Conservation (phyloP, 2,329 filamentous ascomycete genomes). For the Penicillium sp. region DNA sequence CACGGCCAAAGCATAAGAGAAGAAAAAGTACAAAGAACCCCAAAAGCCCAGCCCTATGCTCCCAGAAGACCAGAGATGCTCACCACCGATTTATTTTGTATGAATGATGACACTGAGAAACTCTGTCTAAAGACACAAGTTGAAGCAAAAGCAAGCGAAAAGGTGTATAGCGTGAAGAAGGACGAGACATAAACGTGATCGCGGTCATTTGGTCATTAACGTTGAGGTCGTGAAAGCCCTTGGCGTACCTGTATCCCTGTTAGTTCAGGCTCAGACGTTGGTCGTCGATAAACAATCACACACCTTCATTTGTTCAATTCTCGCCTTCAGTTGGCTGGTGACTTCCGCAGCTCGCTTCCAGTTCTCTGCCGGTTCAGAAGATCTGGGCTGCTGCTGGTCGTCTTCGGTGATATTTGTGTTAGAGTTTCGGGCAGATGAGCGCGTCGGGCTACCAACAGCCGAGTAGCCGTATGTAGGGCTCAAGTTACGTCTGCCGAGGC, state of each 20-base stretch:
- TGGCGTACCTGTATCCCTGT: conserved; percentile 38
- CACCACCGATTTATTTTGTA: conserved; percentile 6
- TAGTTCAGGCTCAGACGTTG: neutral
- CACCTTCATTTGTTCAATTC: conserved; percentile 97
- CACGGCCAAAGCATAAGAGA: neutral
- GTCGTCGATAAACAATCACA: conserved; percentile 1
- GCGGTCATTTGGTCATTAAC: conserved; percentile 32
- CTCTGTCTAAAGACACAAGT: conserved; percentile 13
- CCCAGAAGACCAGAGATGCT: conserved; percentile 17
- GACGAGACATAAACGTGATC: conserved; percentile 17
- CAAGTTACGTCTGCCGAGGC: conserved; percentile 41
- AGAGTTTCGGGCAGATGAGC: conserved; percentile 33
- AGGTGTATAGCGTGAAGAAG: conserved; percentile 11
- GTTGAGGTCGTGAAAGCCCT: conserved; percentile 41
- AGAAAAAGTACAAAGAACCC: conserved; percentile 8
- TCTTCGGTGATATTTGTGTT: conserved; percentile 34
- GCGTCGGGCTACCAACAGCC: conserved; percentile 37
- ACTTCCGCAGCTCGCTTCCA: conserved; percentile 98
- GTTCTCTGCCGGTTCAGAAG: conserved; percentile 69
- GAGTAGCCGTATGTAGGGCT: conserved; percentile 43
- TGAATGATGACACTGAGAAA: conserved; percentile 8
- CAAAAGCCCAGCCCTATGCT: conserved; percentile 10
- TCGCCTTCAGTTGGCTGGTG: conserved; percentile 92
- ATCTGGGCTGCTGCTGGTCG: conserved; percentile 31
- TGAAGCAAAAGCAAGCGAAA: conserved; percentile 12